Evolutionary conservation across 768 basidiomycete species (phyloP).

Genomic region (Leccinum truebloodii): DNA sequence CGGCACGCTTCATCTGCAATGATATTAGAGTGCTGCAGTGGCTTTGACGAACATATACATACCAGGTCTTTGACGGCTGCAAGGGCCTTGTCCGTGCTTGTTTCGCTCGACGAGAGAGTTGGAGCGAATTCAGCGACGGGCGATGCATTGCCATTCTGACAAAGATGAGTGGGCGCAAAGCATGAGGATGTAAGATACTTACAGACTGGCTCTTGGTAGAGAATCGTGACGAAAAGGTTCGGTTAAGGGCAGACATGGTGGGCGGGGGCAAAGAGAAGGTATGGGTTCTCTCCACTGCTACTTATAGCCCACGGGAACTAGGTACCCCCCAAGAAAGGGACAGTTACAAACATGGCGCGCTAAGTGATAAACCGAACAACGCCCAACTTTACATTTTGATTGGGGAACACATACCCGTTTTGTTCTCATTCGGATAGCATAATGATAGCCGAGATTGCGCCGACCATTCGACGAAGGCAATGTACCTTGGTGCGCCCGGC

Average conservation of each 20-base stretch:
- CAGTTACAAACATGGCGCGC: conserved; percentile 9
- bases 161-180: not conserved
- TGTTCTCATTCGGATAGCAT: not conserved
- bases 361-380: conserved; percentile 25
- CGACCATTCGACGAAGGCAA: not conserved
- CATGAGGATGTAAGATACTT: conserved; percentile 2
- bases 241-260: conserved; percentile 31
- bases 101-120: conserved; percentile 14
- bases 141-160: conserved; percentile 14
- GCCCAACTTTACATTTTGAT: conserved; percentile 8
- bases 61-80: conserved; percentile 33
- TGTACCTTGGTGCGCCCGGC: not conserved
- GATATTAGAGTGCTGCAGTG: not conserved
- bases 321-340: conserved; percentile 21
- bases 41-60: not conserved
- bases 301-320: conserved; percentile 27
- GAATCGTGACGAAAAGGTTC: conserved; percentile 33
- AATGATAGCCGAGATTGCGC: conserved; percentile 1
- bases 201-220: conserved; percentile 30
- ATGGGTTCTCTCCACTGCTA: conserved; percentile 5
- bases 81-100: conserved; percentile 26
- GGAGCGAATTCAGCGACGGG: conserved; percentile 14
- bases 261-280: conserved; percentile 7
- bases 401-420: not conserved
- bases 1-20: conserved; percentile 30